Evolutionary conservation across 352 stramenopile species (phyloP).

Genomic region (Phytopythium ostracodes): DNA sequence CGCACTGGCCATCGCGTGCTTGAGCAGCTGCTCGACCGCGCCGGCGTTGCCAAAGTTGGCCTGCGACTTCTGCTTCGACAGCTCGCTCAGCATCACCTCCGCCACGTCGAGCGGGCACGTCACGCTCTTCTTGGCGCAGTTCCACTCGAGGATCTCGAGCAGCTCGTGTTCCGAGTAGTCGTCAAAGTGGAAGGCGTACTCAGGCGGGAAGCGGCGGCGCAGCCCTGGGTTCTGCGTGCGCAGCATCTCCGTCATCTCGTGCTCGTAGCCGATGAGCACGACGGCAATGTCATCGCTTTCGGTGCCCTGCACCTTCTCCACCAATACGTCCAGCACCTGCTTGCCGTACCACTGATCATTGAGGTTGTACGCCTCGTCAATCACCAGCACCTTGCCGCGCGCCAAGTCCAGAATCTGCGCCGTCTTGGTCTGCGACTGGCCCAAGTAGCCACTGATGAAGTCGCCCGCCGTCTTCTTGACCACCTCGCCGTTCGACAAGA

Average conservation of each 20-base stretch:
- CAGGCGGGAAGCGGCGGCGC: slow-evolving; percentile 75
- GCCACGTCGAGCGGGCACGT: slow-evolving; percentile 45
- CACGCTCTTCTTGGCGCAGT: slow-evolving; percentile 47
- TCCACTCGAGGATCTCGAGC: slow-evolving; percentile 60
- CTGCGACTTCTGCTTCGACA: slow-evolving; percentile 62
- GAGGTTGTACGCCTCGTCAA: slow-evolving; percentile 93
- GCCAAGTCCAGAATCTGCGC: slow-evolving; percentile 71
- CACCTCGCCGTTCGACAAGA: slow-evolving; percentile 88
- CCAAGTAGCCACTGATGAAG: slow-evolving; percentile 83
- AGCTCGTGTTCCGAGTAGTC: slow-evolving; percentile 89
- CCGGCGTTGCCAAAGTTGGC: slow-evolving; percentile 91
- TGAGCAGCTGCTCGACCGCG: slow-evolving; percentile 80
- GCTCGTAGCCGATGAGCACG: slow-evolving; percentile 88
- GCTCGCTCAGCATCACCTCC: slow-evolving; percentile 46
- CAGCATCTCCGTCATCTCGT: slow-evolving; percentile 91
- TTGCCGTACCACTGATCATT: slow-evolving; percentile 65
- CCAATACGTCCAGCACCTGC: slow-evolving; percentile 83
- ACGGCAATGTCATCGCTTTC: slow-evolving; percentile 90
- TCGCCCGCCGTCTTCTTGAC: slow-evolving; percentile 87
- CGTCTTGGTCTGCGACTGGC: slow-evolving; percentile 88
- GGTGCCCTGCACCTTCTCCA: slow-evolving; percentile 89
- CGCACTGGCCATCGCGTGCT: slow-evolving; percentile 64
- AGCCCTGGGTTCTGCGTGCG: slow-evolving; percentile 87
- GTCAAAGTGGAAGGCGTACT: slow-evolving; percentile 91
- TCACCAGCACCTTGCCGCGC: slow-evolving; percentile 90